phyloP scores from a whole-genome alignment of 1,139 yeast species.

The Protomyces macrosporus region DNA sequence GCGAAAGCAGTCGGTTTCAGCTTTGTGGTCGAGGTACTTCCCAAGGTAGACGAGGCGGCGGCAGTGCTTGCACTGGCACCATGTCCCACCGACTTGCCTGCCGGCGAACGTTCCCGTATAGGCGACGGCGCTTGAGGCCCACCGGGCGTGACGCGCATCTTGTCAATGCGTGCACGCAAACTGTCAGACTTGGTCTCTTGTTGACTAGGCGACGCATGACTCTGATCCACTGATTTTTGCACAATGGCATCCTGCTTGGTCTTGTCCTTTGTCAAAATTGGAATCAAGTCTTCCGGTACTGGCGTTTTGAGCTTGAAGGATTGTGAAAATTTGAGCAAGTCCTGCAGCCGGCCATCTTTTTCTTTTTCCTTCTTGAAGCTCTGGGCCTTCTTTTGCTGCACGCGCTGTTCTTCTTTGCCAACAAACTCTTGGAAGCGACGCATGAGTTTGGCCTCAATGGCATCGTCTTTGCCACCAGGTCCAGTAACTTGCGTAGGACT shows the following conservation, averaged over 20 bases:
- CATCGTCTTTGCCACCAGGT: slow-evolving; percentile 20
- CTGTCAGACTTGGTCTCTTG: slow-evolving; percentile 7
- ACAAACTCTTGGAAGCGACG: slow-evolving; percentile 41
- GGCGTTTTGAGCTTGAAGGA: slow-evolving; percentile 59
- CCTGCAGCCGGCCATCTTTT: slow-evolving; percentile 51
- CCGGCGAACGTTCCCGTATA: background rate
- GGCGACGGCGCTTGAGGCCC: slow-evolving; percentile 8
- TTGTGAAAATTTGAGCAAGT: slow-evolving; percentile 77
- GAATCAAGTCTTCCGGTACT: slow-evolving; percentile 66
- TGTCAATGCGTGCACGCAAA: slow-evolving; percentile 11
- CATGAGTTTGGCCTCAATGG: slow-evolving; percentile 38
- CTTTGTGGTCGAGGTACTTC: background rate
- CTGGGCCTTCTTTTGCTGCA: slow-evolving; percentile 37
- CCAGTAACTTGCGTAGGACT: slow-evolving; percentile 7
- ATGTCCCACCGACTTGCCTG: background rate
- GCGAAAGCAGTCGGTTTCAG: slow-evolving; percentile 16
- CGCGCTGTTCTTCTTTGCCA: slow-evolving; percentile 37
- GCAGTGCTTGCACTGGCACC: background rate
- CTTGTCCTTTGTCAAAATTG: slow-evolving; percentile 66
- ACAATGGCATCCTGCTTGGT: slow-evolving; percentile 57
- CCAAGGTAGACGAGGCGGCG: background rate
- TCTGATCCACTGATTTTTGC: slow-evolving; percentile 35
- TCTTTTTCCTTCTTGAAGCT: slow-evolving; percentile 49
- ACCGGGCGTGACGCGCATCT: slow-evolving; percentile 6
- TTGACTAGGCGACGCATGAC: slow-evolving; percentile 28